Percentiles rank a stretch among this genome's conserved stretches.
phyloP scores from a whole-genome alignment of 306 rosid genomes.

The Corylus heterophylla region DNA sequence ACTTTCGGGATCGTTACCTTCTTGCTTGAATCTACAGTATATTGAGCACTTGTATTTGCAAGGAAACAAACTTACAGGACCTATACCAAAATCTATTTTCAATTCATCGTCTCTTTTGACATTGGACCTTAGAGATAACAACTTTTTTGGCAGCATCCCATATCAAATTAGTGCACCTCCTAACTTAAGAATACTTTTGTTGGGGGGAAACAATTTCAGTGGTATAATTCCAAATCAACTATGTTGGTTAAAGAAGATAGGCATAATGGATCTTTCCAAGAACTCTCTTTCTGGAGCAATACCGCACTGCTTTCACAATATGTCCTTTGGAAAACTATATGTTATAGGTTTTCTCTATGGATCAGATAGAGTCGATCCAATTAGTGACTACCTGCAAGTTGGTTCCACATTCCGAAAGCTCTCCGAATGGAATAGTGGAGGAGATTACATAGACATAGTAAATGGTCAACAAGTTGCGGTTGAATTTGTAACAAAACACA shows the following conservation, averaged over 20 bases:
- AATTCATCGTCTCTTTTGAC: neutral
- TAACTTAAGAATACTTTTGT: neutral
- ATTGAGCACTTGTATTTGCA: neutral
- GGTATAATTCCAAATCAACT: conserved; percentile 10
- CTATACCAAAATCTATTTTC: neutral
- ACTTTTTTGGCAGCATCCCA: conserved; percentile 1
- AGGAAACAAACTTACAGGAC: neutral
- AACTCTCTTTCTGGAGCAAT: conserved; percentile 11
- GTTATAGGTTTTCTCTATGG: neutral
- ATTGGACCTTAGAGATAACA: neutral
- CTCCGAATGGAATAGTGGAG: neutral
- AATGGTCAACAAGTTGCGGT: neutral
- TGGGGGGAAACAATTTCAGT: neutral
- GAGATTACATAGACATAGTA: too few relatives aligned
- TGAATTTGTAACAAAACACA: too few relatives aligned
- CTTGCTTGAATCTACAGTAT: neutral
- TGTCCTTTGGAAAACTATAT: neutral
- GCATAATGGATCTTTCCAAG: conserved; percentile 11
- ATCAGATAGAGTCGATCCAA: rapidly evolving
- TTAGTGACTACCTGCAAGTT: rapidly evolving
- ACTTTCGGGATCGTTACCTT: conserved; percentile 8
- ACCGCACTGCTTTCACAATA: conserved; percentile 9
- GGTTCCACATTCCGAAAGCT: too few relatives aligned
- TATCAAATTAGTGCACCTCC: neutral
- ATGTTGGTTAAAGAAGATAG: neutral